A percentile compares a stretch with the other conserved stretches of the same genome.
Conservation (phyloP, 192 early-diverging fungal genomes). For the Mortierella hygrophila region DNA sequence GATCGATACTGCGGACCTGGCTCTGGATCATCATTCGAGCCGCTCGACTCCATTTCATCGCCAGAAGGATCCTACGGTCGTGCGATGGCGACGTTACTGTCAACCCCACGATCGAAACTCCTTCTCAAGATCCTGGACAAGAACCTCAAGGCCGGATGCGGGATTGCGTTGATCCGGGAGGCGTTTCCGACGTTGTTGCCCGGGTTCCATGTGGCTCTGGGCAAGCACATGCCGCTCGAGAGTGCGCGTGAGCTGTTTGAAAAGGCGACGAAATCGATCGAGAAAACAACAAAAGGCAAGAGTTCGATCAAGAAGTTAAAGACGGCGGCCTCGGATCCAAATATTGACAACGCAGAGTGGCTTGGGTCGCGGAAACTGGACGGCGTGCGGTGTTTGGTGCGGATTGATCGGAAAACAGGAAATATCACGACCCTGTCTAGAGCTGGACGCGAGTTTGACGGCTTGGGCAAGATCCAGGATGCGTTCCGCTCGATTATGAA, state of each 20-base stretch:
- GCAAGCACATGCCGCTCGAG: conserved; percentile 12
- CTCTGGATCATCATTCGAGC: neutral
- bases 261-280: no score
- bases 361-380: conserved; percentile 65
- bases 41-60: neutral
- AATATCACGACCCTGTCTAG: conserved; percentile 56
- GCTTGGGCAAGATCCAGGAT: conserved; percentile 34
- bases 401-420: conserved; percentile 32
- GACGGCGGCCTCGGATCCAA: no score
- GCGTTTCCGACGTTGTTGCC: conserved; percentile 26
- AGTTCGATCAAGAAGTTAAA: neutral
- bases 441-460: conserved; percentile 50
- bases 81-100: neutral
- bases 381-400: conserved; percentile 62
- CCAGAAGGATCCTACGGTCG: neutral
- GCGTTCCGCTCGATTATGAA: conserved; percentile 9
- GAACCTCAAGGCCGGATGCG: conserved; percentile 50
- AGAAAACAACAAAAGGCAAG: neutral
- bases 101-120: conserved; percentile 30
- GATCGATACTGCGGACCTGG: conserved; percentile 14
- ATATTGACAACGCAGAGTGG: conserved; percentile 30
- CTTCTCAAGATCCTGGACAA: conserved; percentile 49
- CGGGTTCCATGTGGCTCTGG: conserved; percentile 40
- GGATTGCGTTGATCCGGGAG: conserved; percentile 15
- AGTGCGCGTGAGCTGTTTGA: conserved; percentile 16